These are phyloP conservation scores for Penicillium samsonianum DNA, from an alignment of 495 filamentous ascomycete species.

Conservation along the genomic window DNA sequence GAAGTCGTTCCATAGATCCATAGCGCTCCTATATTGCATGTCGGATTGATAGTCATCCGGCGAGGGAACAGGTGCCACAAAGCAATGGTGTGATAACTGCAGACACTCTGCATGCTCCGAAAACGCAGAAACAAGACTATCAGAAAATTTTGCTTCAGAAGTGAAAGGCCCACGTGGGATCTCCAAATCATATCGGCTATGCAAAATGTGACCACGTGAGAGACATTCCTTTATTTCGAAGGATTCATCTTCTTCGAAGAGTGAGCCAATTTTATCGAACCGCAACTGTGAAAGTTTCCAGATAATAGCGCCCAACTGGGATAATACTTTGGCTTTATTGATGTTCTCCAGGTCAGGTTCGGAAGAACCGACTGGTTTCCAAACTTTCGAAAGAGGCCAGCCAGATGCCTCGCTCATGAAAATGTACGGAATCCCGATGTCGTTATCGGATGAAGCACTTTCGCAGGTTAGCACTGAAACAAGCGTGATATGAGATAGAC, in stretches of 20 bases:
- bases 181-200: conserved; percentile 20
- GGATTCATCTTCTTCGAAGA: conserved; percentile 20
- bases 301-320: conserved; percentile 23
- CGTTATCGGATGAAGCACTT: conserved; percentile 26
- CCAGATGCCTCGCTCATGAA: conserved; percentile 32
- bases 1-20: conserved; percentile 31
- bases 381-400: conserved; percentile 20
- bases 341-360: conserved; percentile 11
- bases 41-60: conserved; percentile 17
- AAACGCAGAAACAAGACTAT: conserved; percentile 24
- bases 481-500: neutral
- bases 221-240: conserved; percentile 26
- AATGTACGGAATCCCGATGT: conserved; percentile 28
- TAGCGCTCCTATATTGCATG: conserved; percentile 15
- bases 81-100: conserved; percentile 25
- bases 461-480: conserved; percentile 4
- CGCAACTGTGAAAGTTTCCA: conserved; percentile 30
- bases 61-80: conserved; percentile 23
- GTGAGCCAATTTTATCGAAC: conserved; percentile 28
- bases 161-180: conserved; percentile 25
- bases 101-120: conserved; percentile 22
- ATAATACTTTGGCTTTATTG: conserved; percentile 25
- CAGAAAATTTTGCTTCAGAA: conserved; percentile 20
- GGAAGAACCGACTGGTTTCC: conserved; percentile 18
- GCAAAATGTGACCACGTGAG: conserved; percentile 28